These are phyloP conservation scores for Boechera retrofracta DNA, from an alignment of 345 rosid genomes.

Conservation along the genomic window DNA sequence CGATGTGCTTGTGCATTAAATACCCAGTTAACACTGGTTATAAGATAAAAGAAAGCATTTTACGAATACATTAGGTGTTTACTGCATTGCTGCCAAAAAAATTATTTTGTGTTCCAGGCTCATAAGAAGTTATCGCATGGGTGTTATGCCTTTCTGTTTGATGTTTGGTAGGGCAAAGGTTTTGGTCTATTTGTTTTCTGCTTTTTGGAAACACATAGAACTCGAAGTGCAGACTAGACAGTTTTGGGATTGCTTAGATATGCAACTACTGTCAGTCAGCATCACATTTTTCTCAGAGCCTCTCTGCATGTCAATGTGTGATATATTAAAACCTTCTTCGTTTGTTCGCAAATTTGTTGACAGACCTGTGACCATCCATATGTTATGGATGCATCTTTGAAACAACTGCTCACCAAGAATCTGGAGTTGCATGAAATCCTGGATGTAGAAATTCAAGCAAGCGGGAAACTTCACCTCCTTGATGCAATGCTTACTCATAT, in stretches of 20 bases:
- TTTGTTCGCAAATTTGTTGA: constrained; percentile 39
- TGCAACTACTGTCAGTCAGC: constrained; percentile 24
- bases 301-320: constrained; percentile 25
- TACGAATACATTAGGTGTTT: constrained; percentile 14
- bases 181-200: constrained; percentile 25
- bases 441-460: constrained; percentile 83
- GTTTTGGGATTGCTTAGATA: constrained; percentile 30
- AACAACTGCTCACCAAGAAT: constrained; percentile 49
- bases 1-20: constrained; percentile 10
- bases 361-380: constrained; percentile 98
- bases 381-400: constrained; percentile 57
- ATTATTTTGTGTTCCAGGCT: constrained; percentile 22
- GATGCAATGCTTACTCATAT: constrained; percentile 71
- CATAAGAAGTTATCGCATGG: constrained; percentile 25
- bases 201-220: constrained; percentile 2
- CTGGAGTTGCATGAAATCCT: constrained; percentile 48
- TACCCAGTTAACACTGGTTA: constrained; percentile 6
- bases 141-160: constrained; percentile 9
- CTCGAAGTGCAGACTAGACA: constrained; percentile 35
- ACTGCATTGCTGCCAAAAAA: constrained; percentile 23
- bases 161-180: constrained; percentile 18
- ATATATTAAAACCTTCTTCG: constrained; percentile 27
- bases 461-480: constrained; percentile 86
- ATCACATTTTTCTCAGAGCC: constrained; percentile 9
- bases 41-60: constrained; percentile 3